Percentiles rank a stretch among this genome's conserved stretches.
Evolutionary conservation across 225 moss, liverwort and hornwort genomes (phyloP).

Genomic region (Polytrichum commune): DNA sequence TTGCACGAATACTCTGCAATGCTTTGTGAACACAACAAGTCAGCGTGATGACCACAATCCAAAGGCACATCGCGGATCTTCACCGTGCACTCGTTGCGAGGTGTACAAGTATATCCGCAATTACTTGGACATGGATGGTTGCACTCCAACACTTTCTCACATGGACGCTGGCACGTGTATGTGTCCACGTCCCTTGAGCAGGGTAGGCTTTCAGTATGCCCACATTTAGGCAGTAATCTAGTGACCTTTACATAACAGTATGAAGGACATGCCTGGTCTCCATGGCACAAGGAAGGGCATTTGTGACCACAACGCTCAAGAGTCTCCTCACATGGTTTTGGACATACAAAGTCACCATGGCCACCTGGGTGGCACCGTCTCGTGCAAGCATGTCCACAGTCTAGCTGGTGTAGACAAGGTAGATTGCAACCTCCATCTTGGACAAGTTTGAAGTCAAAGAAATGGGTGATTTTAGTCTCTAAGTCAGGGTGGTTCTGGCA

Average conservation of each 20-base stretch:
- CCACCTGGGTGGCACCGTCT: conserved; percentile 45
- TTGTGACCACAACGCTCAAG: conserved; percentile 20
- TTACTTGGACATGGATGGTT: no score
- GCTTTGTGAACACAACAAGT: conserved; percentile 11
- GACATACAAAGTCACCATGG: conserved; percentile 34
- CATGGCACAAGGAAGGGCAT: conserved; percentile 30
- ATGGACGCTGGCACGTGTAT: no score
- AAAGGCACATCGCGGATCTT: conserved; percentile 9
- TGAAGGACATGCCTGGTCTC: conserved; percentile 18
- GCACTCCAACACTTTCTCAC: no score
- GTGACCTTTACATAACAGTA: conserved; percentile 8
- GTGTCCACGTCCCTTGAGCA: no score
- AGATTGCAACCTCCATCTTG: conserved; percentile 46
- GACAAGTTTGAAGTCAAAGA: conserved; percentile 35
- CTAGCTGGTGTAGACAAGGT: conserved; percentile 33
- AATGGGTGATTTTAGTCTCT: conserved; percentile 13
- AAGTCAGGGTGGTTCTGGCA: conserved; percentile 42
- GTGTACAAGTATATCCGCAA: no score
- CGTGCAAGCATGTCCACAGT: conserved; percentile 51
- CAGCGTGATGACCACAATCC: conserved; percentile 22
- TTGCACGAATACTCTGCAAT: conserved; percentile 4
- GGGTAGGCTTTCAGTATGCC: neutral
- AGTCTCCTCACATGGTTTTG: conserved; percentile 25
- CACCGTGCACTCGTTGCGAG: no score
- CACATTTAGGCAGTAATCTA: conserved; percentile 21